Evolutionary conservation across 345 rosid species (phyloP).

Genomic region (Barbarea vulgaris): DNA sequence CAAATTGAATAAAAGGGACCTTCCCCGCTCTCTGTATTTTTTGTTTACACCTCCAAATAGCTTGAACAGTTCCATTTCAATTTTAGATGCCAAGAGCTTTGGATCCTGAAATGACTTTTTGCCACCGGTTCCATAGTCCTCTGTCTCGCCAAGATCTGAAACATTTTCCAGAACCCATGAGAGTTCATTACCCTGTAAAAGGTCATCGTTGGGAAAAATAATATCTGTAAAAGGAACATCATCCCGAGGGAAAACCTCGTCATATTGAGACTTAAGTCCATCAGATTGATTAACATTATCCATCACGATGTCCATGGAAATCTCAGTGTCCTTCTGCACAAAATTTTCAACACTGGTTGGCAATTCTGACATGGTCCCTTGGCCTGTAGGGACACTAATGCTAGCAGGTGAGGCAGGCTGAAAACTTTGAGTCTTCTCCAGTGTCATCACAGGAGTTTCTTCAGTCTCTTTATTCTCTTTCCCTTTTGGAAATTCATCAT

Average conservation of each 20-base stretch:
- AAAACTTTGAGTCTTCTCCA: conserved; percentile 40
- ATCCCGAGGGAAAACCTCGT: conserved; percentile 54
- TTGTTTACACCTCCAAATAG: conserved; percentile 95
- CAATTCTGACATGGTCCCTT: conserved; percentile 26
- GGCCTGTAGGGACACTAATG: conserved; percentile 31
- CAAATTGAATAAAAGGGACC: conserved; percentile 91
- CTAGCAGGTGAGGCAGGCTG: conserved; percentile 33
- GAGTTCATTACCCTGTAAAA: conserved; percentile 93
- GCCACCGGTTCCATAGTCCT: conserved; percentile 36
- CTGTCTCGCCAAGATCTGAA: conserved; percentile 45
- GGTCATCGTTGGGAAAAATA: conserved; percentile 84
- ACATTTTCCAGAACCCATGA: conserved; percentile 84
- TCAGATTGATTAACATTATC: conserved; percentile 37
- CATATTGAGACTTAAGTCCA: conserved; percentile 48
- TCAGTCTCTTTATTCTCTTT: conserved; percentile 48
- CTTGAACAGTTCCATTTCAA: conserved; percentile 86
- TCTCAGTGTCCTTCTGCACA: conserved; percentile 31
- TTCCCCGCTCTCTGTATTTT: conserved; percentile 92
- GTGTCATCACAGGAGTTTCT: conserved; percentile 28
- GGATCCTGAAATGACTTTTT: conserved; percentile 47
- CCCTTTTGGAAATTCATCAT: conserved; percentile 39
- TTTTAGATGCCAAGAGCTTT: conserved; percentile 59
- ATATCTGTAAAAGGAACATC: conserved; percentile 69
- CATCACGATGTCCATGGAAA: conserved; percentile 27
- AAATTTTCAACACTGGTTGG: conserved; percentile 33